Percentiles rank a stretch among this genome's conserved stretches.
phyloP scores from a whole-genome alignment of 768 basidiomycete species.

The Leccinellum rugosiceps region DNA sequence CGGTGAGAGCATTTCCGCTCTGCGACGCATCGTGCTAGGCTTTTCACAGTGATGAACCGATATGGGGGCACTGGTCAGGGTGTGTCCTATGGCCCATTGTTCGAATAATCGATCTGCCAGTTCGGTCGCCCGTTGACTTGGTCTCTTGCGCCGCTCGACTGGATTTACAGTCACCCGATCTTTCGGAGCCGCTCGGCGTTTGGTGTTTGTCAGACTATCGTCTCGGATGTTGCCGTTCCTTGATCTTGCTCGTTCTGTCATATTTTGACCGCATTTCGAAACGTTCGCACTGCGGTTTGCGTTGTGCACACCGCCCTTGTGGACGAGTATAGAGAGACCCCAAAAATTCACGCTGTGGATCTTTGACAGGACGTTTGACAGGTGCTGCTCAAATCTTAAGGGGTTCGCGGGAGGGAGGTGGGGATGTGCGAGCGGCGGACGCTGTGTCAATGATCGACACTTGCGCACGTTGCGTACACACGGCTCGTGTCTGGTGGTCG shows the following conservation, averaged over 20 bases:
- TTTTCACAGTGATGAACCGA: slow-evolving; percentile 13
- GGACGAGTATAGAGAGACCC: background rate
- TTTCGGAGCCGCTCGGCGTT: background rate
- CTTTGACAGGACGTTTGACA: background rate
- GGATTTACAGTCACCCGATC: background rate
- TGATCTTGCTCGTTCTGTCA: background rate
- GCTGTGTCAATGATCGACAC: slow-evolving; percentile 3
- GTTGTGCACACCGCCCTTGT: background rate
- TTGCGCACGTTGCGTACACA: background rate
- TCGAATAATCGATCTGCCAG: background rate
- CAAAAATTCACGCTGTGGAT: background rate
- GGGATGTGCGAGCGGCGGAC: background rate
- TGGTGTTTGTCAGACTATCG: too few species aligned
- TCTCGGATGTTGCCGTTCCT: slow-evolving; percentile 4
- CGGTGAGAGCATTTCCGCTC: background rate
- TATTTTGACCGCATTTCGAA: background rate
- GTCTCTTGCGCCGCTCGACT: background rate
- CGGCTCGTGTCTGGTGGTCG: background rate
- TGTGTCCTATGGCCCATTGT: background rate
- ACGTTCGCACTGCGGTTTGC: background rate
- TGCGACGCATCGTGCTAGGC: too few species aligned
- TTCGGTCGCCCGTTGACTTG: background rate
- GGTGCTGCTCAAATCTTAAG: background rate
- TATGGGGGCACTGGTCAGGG: slow-evolving; percentile 3
- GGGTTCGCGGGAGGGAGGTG: background rate